Evolutionary conservation across 1,284 basidiomycete species (phyloP).

Genomic region (Pascua sp.): DNA sequence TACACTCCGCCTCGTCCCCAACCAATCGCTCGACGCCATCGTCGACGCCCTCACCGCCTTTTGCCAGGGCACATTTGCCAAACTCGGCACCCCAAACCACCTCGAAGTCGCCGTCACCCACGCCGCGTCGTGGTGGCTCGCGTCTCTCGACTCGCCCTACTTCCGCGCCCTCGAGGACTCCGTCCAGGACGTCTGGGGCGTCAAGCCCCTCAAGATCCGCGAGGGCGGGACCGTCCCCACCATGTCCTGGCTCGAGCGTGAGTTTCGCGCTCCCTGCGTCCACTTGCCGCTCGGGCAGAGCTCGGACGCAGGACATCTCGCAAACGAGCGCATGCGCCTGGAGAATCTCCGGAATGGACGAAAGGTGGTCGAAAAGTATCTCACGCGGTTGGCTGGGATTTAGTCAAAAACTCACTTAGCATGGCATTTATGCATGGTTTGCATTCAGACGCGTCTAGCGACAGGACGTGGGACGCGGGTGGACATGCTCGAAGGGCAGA

Average conservation of each 20-base stretch:
- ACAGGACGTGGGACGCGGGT: too few species aligned
- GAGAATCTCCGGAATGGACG: constrained; percentile 50
- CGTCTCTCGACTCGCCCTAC: constrained; percentile 74
- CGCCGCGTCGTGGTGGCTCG: constrained; percentile 94
- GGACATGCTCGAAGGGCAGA: too few species aligned
- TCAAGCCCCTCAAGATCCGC: constrained; percentile 77
- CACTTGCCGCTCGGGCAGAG: constrained; percentile 47
- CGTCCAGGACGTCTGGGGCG: constrained; percentile 78
- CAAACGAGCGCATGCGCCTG: constrained; percentile 51
- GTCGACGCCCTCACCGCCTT: constrained; percentile 61
- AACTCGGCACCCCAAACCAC: constrained; percentile 64
- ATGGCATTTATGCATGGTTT: too few species aligned
- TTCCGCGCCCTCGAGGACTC: constrained; percentile 77
- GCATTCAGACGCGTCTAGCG: too few species aligned
- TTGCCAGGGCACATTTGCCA: constrained; percentile 61
- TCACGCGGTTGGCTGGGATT: constrained; percentile 30
- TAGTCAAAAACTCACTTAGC: background rate
- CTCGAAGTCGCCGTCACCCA: constrained; percentile 76
- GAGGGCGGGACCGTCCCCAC: constrained; percentile 90
- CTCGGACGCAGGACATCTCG: constrained; percentile 47
- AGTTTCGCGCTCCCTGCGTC: constrained; percentile 58
- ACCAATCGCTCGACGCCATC: constrained; percentile 72
- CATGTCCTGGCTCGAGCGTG: constrained; percentile 86
- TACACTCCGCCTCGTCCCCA: constrained; percentile 87
- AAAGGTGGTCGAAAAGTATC: constrained; percentile 44